Percentiles rank a stretch among this genome's conserved stretches.
These are phyloP conservation scores for Solanum paucissectum DNA, from an alignment of 257 asterid species.

Conservation along the genomic window DNA sequence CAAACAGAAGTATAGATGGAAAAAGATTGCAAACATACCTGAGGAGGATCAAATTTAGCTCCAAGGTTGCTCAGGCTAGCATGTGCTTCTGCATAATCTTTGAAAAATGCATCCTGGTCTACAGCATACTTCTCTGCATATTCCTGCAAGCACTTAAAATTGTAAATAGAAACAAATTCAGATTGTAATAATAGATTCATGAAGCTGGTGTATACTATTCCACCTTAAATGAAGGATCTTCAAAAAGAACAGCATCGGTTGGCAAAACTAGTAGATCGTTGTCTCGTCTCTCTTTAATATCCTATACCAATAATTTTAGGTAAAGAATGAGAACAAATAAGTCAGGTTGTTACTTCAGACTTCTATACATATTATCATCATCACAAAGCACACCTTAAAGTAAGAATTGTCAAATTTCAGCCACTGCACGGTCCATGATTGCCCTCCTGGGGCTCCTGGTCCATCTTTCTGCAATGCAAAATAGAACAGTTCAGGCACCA, in stretches of 20 bases:
- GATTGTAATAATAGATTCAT: not conserved
- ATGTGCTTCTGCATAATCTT: slow-evolving; percentile 93
- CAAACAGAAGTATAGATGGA: not conserved
- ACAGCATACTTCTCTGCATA: slow-evolving; percentile 89
- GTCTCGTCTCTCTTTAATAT: slow-evolving; percentile 71
- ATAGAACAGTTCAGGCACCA: not conserved
- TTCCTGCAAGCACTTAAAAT: slow-evolving; percentile 28
- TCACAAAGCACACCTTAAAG: slow-evolving; percentile 67
- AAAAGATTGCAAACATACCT: slow-evolving; percentile 33
- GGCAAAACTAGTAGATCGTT: slow-evolving; percentile 89
- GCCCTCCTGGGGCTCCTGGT: slow-evolving; percentile 99
- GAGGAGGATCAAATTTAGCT: slow-evolving; percentile 90
- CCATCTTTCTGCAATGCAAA: slow-evolving; percentile 80
- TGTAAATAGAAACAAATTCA: not conserved
- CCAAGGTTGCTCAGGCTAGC: slow-evolving; percentile 96
- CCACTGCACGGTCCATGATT: slow-evolving; percentile 97
- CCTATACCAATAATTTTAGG: slow-evolving; percentile 32
- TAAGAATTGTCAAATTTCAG: slow-evolving; percentile 90
- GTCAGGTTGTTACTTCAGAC: not conserved
- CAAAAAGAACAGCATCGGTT: slow-evolving; percentile 89
- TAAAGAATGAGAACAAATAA: slow-evolving; percentile 4
- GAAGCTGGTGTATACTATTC: not conserved
- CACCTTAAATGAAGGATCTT: slow-evolving; percentile 96
- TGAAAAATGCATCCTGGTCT: slow-evolving; percentile 77
- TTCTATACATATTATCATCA: not conserved